phyloP scores from a whole-genome alignment of 2,329 filamentous ascomycete genomes.

The Leptographium radiaticola region DNA sequence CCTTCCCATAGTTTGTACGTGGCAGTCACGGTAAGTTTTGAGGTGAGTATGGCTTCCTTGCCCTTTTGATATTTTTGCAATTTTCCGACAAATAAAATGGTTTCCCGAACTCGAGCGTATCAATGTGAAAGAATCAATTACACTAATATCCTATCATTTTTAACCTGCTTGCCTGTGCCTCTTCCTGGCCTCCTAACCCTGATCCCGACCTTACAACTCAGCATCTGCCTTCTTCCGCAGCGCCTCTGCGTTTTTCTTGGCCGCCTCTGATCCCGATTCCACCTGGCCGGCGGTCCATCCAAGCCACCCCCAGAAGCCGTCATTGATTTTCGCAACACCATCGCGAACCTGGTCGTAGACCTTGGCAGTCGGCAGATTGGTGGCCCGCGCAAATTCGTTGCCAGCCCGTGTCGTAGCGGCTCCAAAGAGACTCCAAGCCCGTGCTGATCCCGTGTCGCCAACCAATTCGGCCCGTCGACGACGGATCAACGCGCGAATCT shows the following conservation, averaged over 20 bases:
- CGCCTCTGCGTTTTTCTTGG: constrained; percentile 32
- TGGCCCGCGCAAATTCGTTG: constrained; percentile 66
- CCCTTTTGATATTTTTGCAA: too few species aligned
- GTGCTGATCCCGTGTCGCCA: constrained; percentile 48
- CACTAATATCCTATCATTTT: too few species aligned
- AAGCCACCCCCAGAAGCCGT: constrained; percentile 25
- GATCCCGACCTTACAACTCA: constrained; percentile 38
- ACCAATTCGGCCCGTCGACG: constrained; percentile 67
- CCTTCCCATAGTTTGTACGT: too few species aligned
- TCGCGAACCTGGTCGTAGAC: constrained; percentile 51
- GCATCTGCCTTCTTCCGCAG: constrained; percentile 25
- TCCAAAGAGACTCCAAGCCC: constrained; percentile 48
- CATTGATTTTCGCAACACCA: constrained; percentile 24
- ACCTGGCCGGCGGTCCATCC: constrained; percentile 40
- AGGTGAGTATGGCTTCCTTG: too few species aligned
- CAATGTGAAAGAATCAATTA: too few species aligned
- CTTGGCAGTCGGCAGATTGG: constrained; percentile 53
- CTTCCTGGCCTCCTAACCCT: too few species aligned
- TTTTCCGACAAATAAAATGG: too few species aligned
- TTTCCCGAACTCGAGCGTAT: too few species aligned
- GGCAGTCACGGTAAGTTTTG: too few species aligned
- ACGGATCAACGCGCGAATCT: constrained; percentile 78
- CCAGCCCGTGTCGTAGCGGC: constrained; percentile 63
- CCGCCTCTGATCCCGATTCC: constrained; percentile 31
- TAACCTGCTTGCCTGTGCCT: too few species aligned